Evolutionary conservation across 23 red algal genomes (phyloP).

Genomic region (Gracilaria domingensis): DNA sequence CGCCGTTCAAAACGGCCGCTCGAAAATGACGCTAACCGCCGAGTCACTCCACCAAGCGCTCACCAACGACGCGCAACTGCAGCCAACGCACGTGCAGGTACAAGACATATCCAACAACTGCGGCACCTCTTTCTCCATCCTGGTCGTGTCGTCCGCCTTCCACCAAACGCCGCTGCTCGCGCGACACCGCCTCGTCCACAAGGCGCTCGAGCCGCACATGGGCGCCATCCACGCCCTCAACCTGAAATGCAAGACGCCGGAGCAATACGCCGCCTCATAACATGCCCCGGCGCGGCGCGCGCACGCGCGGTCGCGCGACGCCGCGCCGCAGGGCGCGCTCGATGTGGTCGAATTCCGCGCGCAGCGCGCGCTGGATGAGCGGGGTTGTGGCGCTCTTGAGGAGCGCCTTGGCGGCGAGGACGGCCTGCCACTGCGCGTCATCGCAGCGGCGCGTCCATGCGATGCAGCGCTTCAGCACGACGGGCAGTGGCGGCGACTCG

Average conservation of each 20-base stretch:
- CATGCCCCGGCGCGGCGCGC: not conserved
- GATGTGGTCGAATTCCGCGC: constrained; percentile 23
- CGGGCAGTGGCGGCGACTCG: not conserved
- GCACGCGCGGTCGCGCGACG: too few relatives aligned
- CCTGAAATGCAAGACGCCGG: constrained; percentile 43
- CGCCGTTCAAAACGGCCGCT: too few relatives aligned
- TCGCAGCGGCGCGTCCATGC: not conserved
- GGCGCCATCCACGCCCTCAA: constrained; percentile 41
- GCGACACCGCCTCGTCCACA: constrained; percentile 57
- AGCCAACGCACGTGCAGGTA: constrained; percentile 6
- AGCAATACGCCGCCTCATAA: not conserved
- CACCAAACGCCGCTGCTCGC: constrained; percentile 1
- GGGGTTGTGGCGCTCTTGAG: not conserved
- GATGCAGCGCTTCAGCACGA: not conserved
- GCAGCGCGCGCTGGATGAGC: not conserved
- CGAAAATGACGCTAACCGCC: constrained; percentile 7
- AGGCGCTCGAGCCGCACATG: constrained; percentile 30
- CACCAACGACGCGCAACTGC: not conserved
- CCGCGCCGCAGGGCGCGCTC: constrained; percentile 2
- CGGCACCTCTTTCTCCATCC: constrained; percentile 47
- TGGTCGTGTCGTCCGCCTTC: constrained; percentile 33
- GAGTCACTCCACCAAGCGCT: not conserved
- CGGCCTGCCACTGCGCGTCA: constrained; percentile 18
- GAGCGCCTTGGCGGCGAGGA: constrained; percentile 30
- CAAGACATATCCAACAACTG: constrained; percentile 56